Base-by-base conservation (phyloP, 495 filamentous ascomycete species). In the Daldinia caldariorum region DNA sequence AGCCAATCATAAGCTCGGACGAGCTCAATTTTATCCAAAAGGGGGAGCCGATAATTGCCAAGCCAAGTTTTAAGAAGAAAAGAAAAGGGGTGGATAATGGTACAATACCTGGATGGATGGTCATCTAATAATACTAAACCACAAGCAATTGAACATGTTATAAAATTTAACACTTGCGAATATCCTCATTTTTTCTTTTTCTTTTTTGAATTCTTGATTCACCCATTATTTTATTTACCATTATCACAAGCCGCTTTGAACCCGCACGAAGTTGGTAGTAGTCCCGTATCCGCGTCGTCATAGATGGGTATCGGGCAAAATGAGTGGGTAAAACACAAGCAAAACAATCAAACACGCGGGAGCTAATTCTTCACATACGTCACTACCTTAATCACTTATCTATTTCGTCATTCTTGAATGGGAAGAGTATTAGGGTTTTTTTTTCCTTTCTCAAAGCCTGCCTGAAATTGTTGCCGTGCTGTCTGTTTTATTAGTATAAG, bases 211-310 rank as follows among this genome's bases (percentile, higher is more conserved):
- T 4, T 31, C 7, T 34, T 0, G 18, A 16, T 31, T 32, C 3
- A 18, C 51, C 51, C 1, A 29, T 13, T 1, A 22, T 18, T 29
- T 13, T 1, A 22, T 18, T 29, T 50, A 20, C 22, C 47, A 2
- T 29, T 29, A 18, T 50, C 18, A n/a, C 22, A 18, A 13, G 9
- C 12, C 3, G 6, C 47, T 29, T 29, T 1, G 26, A 51, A 8
- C 26, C 5, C 39, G 16, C 13, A 10, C 3, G 26, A 26, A 50
- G 12, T n/a, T n/a, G n/a, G n/a, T 13, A 38, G 12, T 55, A 7
- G 26, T 10, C 37, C 9, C 20, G 26, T 58, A 55, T 29, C 55
- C 49, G 58, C 31, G 16, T 65, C 62, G 62, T 65, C 62, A 65
- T 65, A 50, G 62, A 65, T 26, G 26, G 26, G 26, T 20, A 39